A percentile compares a stretch with the other conserved stretches of the same genome.
Evolutionary conservation across 2,329 filamentous ascomycete species (phyloP).

Genomic region (Remersonia thermophila): DNA sequence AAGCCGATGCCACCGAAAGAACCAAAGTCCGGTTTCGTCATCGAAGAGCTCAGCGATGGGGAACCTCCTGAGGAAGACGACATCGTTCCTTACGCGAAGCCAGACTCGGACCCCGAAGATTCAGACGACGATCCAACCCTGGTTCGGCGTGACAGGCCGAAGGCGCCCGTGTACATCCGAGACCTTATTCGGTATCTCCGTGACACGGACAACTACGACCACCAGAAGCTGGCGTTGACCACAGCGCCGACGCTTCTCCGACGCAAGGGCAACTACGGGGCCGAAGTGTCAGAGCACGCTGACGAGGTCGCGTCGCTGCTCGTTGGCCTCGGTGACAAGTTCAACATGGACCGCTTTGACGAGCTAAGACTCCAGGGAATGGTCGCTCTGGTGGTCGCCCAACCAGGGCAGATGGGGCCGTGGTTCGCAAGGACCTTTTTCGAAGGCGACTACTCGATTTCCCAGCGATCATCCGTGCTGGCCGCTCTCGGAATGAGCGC

Average conservation of each 20-base stretch:
- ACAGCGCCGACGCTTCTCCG: slow-evolving; percentile 73
- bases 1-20: slow-evolving; percentile 18
- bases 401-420: slow-evolving; percentile 64
- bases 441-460: slow-evolving; percentile 79
- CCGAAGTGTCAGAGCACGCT: slow-evolving; percentile 73
- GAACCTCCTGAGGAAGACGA: slow-evolving; percentile 53
- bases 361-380: slow-evolving; percentile 67
- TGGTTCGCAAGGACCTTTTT: slow-evolving; percentile 83
- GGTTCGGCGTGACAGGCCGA: slow-evolving; percentile 69
- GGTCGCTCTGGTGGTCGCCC: slow-evolving; percentile 66
- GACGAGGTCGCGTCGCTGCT: slow-evolving; percentile 69
- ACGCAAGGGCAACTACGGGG: slow-evolving; percentile 77
- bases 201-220: slow-evolving; percentile 73
- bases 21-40: slow-evolving; percentile 35
- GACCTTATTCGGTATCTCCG: slow-evolving; percentile 69
- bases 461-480: slow-evolving; percentile 71
- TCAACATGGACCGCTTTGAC: slow-evolving; percentile 66
- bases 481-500: slow-evolving; percentile 71
- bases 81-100: slow-evolving; percentile 68
- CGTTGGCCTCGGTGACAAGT: slow-evolving; percentile 73
- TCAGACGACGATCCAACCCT: slow-evolving; percentile 88
- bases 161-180: slow-evolving; percentile 79
- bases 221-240: slow-evolving; percentile 64
- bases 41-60: slow-evolving; percentile 48
- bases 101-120: slow-evolving; percentile 78